phyloP scores from a whole-genome alignment of 2,329 filamentous ascomycete genomes.

The Hypoxylon sp. region DNA sequence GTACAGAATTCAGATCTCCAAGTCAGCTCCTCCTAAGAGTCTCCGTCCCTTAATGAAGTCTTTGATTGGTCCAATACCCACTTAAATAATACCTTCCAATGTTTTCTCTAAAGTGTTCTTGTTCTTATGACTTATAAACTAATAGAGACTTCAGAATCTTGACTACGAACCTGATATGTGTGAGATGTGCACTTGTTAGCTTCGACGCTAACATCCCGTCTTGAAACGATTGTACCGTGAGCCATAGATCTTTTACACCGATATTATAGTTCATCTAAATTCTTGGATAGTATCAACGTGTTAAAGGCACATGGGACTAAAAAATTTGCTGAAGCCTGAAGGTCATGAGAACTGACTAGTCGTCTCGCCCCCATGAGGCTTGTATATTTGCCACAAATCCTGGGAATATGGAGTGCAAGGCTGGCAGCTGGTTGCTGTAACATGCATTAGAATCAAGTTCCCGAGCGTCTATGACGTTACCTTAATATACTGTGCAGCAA shows the following conservation, averaged over 20 bases:
- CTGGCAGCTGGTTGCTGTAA: slow-evolving; percentile 15
- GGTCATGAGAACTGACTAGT: slow-evolving; percentile 12
- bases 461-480: slow-evolving; percentile 36
- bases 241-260: slow-evolving; percentile 1
- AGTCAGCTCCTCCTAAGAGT: not conserved
- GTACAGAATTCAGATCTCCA: not conserved
- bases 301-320: not conserved
- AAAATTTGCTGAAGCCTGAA: slow-evolving; percentile 1
- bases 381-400: slow-evolving; percentile 24
- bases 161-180: too few species aligned
- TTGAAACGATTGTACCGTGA: not conserved
- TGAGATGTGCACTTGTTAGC: not conserved
- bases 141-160: slow-evolving; percentile 6
- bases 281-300: not conserved
- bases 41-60: slow-evolving; percentile 16
- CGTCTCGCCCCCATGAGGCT: slow-evolving; percentile 8
- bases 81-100: not conserved
- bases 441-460: slow-evolving; percentile 21
- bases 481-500: slow-evolving; percentile 25
- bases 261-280: not conserved
- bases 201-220: not conserved
- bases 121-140: not conserved
- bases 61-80: not conserved
- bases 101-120: not conserved
- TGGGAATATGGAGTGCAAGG: slow-evolving; percentile 14